Percentiles rank a stretch among this genome's conserved stretches.
Evolutionary conservation across 2,329 filamentous ascomycete species (phyloP).

Genomic region (Pseudogymnoascus sp.): DNA sequence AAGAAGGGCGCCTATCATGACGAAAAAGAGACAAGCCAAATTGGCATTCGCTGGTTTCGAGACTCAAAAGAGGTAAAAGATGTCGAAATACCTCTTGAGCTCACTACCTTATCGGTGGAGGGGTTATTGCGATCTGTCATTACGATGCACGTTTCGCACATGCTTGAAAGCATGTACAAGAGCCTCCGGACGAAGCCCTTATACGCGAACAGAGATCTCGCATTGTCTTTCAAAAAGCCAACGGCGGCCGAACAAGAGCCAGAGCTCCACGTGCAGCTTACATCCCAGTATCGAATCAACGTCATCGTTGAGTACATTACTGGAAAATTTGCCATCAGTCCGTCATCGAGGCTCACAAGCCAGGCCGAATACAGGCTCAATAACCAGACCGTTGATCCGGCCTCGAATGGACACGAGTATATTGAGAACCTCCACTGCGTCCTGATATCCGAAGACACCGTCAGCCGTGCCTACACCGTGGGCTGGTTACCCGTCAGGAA

Average conservation of each 20-base stretch:
- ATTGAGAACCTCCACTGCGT: conserved; percentile 55
- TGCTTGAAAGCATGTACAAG: conserved; percentile 58
- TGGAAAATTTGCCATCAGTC: conserved; percentile 64
- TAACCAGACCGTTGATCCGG: conserved; percentile 42
- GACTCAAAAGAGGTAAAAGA: conserved; percentile 68
- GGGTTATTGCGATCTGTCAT: conserved; percentile 64
- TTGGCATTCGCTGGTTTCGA: conserved; percentile 74
- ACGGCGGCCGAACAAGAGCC: conserved; percentile 57
- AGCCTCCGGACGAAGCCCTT: conserved; percentile 52
- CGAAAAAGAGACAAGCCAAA: conserved; percentile 40
- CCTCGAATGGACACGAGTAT: conserved; percentile 46
- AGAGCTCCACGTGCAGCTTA: conserved; percentile 60
- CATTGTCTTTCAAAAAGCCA: conserved; percentile 50
- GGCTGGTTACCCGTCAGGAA: conserved; percentile 50
- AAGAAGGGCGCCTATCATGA: conserved; percentile 34
- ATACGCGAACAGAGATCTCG: conserved; percentile 51
- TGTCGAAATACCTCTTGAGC: conserved; percentile 58
- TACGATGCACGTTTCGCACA: conserved; percentile 63
- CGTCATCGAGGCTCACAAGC: conserved; percentile 47
- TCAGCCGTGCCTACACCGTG: conserved; percentile 49
- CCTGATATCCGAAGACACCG: conserved; percentile 54
- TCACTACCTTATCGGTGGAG: conserved; percentile 63
- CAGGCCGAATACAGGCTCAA: conserved; percentile 60
- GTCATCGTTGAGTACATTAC: conserved; percentile 69
- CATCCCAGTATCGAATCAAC: conserved; percentile 49